Evolutionary conservation across 129 eudicot genomes (phyloP).

Genomic region (Centaurea solstitialis): DNA sequence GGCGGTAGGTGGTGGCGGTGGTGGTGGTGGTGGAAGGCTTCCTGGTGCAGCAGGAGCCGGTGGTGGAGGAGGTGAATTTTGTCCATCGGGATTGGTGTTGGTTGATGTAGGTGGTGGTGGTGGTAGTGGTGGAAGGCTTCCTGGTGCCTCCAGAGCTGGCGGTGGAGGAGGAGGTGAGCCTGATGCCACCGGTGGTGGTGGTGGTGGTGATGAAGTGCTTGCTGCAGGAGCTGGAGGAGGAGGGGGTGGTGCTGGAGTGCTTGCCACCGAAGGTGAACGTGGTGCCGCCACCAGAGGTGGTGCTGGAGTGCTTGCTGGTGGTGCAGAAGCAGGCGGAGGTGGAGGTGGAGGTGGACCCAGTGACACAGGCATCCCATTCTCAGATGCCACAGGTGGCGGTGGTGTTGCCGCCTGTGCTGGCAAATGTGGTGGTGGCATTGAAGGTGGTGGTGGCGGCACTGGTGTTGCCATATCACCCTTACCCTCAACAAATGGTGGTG

Average conservation of each 20-base stretch:
- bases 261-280: conserved; percentile 19
- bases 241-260: conserved; percentile 26
- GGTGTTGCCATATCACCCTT: neutral
- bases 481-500: neutral
- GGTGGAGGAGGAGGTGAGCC: conserved; percentile 30
- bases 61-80: conserved; percentile 41
- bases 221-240: conserved; percentile 31
- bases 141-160: conserved; percentile 18
- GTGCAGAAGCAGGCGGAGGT: conserved; percentile 32
- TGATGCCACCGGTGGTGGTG: too few relatives aligned
- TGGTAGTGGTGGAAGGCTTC: conserved; percentile 30
- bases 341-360: conserved; percentile 18
- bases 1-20: conserved; percentile 43
- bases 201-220: neutral
- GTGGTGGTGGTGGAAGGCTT: conserved; percentile 51
- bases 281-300: conserved; percentile 1
- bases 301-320: too few relatives aligned
- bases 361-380: neutral
- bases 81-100: neutral
- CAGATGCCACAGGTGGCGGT: conserved; percentile 7
- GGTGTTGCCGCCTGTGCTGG: conserved; percentile 7
- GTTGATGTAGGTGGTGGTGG: conserved; percentile 30
- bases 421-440: neutral
- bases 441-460: conserved; percentile 7
- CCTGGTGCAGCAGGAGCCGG: conserved; percentile 25